These are phyloP conservation scores for Vaccinium myrtillus DNA, from an alignment of 148 eudicot genomes.

Conservation along the genomic window DNA sequence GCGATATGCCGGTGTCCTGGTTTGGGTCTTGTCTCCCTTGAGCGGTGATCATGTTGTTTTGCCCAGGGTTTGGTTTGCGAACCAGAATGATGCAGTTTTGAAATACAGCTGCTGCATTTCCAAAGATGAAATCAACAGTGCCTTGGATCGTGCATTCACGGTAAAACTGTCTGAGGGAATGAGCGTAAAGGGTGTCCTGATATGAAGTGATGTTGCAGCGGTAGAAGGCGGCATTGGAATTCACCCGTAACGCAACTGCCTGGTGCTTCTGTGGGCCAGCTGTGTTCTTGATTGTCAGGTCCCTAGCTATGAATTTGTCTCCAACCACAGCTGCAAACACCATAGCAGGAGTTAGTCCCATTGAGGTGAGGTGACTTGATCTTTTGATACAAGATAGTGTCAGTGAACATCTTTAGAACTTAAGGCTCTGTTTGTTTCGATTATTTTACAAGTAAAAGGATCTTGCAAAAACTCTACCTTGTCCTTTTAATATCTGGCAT, in stretches of 20 bases:
- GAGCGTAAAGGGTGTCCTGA: conserved; percentile 71
- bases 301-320: conserved; percentile 61
- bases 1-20: conserved; percentile 59
- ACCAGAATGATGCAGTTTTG: conserved; percentile 50
- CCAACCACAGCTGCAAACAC: conserved; percentile 56
- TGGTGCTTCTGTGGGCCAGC: conserved; percentile 60
- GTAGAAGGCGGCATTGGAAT: conserved; percentile 57
- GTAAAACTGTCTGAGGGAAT: conserved; percentile 63
- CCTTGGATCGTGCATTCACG: conserved; percentile 63
- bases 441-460: neutral
- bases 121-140: conserved; percentile 73
- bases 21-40: conserved; percentile 66
- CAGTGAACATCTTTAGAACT: neutral
- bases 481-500: neutral
- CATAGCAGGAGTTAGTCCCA: conserved; percentile 12
- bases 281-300: conserved; percentile 46
- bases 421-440: neutral
- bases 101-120: conserved; percentile 68
- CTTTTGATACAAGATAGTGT: neutral
- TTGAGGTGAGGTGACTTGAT: neutral
- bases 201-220: conserved; percentile 39
- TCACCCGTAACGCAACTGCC: conserved; percentile 65
- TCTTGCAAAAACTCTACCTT: neutral
- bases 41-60: conserved; percentile 33
- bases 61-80: conserved; percentile 50